A percentile compares a stretch with the other conserved stretches of the same genome.
Evolutionary conservation across 2,329 filamentous ascomycete species (phyloP).

Genomic region (Myotisia sp.): DNA sequence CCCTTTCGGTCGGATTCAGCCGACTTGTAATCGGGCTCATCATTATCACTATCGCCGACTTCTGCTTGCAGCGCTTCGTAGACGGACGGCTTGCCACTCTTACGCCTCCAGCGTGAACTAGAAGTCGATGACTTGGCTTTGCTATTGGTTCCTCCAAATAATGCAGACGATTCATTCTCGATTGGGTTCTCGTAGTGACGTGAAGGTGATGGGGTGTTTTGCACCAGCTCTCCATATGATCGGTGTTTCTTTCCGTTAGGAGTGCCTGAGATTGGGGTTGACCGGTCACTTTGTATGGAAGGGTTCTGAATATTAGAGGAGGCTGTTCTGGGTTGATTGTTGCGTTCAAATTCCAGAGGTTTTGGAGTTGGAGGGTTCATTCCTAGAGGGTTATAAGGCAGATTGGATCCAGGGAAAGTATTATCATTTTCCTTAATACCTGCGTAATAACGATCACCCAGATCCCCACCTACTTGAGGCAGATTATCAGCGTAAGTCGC

Average conservation of each 20-base stretch:
- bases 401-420: no score
- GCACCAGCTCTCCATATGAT: constrained; percentile 28
- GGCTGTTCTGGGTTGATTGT: constrained; percentile 13
- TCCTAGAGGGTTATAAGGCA: constrained; percentile 29
- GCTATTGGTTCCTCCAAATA: constrained; percentile 9
- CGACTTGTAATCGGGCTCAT: constrained; percentile 9
- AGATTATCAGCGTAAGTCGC: constrained; percentile 11
- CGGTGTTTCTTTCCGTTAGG: constrained; percentile 16
- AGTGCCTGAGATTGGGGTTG: constrained; percentile 18
- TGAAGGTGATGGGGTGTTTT: constrained; percentile 13
- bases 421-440: constrained; percentile 21
- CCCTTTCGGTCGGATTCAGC: constrained; percentile 28
- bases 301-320: constrained; percentile 15
- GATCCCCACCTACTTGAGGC: constrained; percentile 15
- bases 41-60: constrained; percentile 15
- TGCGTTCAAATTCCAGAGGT: constrained; percentile 16
- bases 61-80: constrained; percentile 25
- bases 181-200: constrained; percentile 12
- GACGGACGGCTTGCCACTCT: constrained; percentile 20
- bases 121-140: constrained; percentile 14
- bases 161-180: no score
- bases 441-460: constrained; percentile 24
- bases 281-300: constrained; percentile 17
- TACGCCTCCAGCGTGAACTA: constrained; percentile 21
- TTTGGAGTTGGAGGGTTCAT: constrained; percentile 35